Percentiles rank a stretch among this genome's conserved stretches.
These are phyloP conservation scores for Sporothrix mexicana DNA, from an alignment of 2,329 filamentous ascomycete species.

Conservation along the genomic window DNA sequence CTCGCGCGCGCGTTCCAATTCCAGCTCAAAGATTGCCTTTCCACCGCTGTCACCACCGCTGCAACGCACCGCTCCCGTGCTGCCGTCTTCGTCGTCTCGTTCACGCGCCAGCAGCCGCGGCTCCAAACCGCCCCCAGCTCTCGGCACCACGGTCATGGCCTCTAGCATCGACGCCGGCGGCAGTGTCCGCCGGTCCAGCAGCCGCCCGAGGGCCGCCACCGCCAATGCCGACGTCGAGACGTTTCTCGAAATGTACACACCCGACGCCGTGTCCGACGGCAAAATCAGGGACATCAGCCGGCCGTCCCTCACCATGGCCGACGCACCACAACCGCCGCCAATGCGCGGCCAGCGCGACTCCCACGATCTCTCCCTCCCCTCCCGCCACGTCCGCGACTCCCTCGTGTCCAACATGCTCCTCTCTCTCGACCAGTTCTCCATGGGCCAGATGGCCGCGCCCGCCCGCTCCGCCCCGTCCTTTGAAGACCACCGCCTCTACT, in stretches of 20 bases:
- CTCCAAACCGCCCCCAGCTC: slow-evolving; percentile 30
- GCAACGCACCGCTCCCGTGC: slow-evolving; percentile 39
- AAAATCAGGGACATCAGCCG: slow-evolving; percentile 44
- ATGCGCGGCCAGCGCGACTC: slow-evolving; percentile 62
- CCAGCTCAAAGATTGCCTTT: slow-evolving; percentile 36
- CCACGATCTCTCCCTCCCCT: slow-evolving; percentile 83
- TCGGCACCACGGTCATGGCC: slow-evolving; percentile 40
- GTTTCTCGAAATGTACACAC: slow-evolving; percentile 50
- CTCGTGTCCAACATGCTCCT: slow-evolving; percentile 95
- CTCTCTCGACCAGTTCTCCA: slow-evolving; percentile 83
- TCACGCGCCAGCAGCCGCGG: slow-evolving; percentile 28
- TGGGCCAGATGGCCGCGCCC: slow-evolving; percentile 51
- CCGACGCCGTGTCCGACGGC: slow-evolving; percentile 47
- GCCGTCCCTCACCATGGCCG: slow-evolving; percentile 36
- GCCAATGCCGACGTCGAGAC: slow-evolving; percentile 44
- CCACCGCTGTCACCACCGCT: slow-evolving; percentile 43
- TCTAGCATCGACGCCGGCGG: slow-evolving; percentile 39
- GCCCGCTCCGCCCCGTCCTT: slow-evolving; percentile 38
- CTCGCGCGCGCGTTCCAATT: slow-evolving; percentile 36
- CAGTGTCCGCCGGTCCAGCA: slow-evolving; percentile 31
- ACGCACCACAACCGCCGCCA: slow-evolving; percentile 35
- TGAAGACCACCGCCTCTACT: slow-evolving; percentile 48
- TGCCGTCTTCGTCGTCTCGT: slow-evolving; percentile 12
- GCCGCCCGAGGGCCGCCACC: slow-evolving; percentile 42
- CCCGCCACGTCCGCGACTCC: slow-evolving; percentile 80